phyloP scores from a whole-genome alignment of 305 asterid species.

The Lippia alba region DNA sequence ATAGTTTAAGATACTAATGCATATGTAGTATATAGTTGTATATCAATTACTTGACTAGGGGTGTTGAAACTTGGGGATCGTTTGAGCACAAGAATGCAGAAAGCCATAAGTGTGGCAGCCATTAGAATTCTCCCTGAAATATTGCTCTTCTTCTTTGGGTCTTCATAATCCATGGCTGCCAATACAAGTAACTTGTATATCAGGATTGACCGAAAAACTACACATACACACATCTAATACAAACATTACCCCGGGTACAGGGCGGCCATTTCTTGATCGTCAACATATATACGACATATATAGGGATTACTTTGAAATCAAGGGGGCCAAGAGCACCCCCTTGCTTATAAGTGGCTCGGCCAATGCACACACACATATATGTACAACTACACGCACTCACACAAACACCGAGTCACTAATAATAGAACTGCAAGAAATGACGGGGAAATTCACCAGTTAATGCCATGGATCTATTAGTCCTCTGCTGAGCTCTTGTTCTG shows the following conservation, averaged over 20 bases:
- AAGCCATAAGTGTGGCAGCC: background rate
- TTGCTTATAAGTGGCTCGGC: too few relatives aligned
- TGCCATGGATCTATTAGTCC: background rate
- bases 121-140: background rate
- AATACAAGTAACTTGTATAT: background rate
- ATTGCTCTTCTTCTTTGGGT: background rate
- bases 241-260: too few relatives aligned
- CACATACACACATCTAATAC: too few relatives aligned
- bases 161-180: conserved; percentile 4
- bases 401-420: background rate
- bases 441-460: background rate
- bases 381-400: too few relatives aligned
- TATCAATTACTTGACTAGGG: background rate
- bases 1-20: background rate
- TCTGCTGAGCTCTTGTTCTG: background rate
- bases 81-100: background rate
- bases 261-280: too few relatives aligned
- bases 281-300: background rate
- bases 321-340: too few relatives aligned
- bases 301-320: background rate
- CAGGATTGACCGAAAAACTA: background rate
- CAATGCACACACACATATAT: too few relatives aligned
- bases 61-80: background rate
- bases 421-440: background rate
- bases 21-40: background rate